A percentile compares a stretch with the other conserved stretches of the same genome.
Conservation (phyloP, 1,139 yeast species). For the Suhomyces taliae region DNA sequence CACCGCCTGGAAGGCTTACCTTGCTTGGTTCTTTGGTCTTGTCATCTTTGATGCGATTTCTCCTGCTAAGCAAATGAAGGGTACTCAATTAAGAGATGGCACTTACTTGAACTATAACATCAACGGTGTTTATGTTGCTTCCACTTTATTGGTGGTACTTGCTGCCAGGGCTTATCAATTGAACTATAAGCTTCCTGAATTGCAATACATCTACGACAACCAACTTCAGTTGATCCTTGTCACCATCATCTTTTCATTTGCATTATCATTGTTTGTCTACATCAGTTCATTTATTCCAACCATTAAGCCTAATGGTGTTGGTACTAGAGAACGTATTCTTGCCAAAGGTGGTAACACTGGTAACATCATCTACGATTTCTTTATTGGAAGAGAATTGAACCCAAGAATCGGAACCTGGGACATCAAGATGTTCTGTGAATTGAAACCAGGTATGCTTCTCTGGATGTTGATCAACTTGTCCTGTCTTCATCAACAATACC, state of each 20-base stretch:
- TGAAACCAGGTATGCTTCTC: constrained; percentile 89
- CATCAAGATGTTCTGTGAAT: constrained; percentile 86
- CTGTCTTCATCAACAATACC: constrained; percentile 79
- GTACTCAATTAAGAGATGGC: constrained; percentile 76
- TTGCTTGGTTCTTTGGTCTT: constrained; percentile 72
- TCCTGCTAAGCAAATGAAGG: constrained; percentile 72
- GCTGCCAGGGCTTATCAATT: constrained; percentile 51
- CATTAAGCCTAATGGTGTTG: constrained; percentile 47
- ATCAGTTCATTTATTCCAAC: constrained; percentile 64
- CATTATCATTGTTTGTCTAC: constrained; percentile 67
- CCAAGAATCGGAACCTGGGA: constrained; percentile 88
- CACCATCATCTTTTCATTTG: constrained; percentile 61
- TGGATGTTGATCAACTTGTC: constrained; percentile 83
- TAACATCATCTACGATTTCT: constrained; percentile 82
- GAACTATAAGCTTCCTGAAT: constrained; percentile 68
- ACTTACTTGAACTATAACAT: constrained; percentile 69
- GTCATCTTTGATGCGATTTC: constrained; percentile 62
- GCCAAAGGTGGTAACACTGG: constrained; percentile 89
- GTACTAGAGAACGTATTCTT: constrained; percentile 65
- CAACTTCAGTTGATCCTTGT: constrained; percentile 64
- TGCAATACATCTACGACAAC: constrained; percentile 70
- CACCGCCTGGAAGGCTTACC: constrained; percentile 62
- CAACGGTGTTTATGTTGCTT: constrained; percentile 68
- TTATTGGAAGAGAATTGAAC: constrained; percentile 92
- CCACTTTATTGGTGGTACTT: constrained; percentile 47